Percentiles rank a stretch among this genome's conserved stretches.
Evolutionary conservation across 1,139 yeast species (phyloP).

Genomic region (Eremothecium cymbalariae): DNA sequence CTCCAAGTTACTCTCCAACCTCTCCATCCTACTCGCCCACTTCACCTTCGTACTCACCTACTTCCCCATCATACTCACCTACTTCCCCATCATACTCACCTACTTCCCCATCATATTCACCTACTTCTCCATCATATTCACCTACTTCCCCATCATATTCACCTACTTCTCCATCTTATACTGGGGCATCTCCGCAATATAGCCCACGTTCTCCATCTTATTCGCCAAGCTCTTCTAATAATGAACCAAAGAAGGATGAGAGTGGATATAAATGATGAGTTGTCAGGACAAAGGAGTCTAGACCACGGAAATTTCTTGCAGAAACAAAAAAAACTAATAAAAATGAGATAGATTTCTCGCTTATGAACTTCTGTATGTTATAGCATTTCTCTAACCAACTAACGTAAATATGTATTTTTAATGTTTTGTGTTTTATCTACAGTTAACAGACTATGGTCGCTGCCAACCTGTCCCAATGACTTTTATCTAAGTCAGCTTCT

Average conservation of each 20-base stretch:
- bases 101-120: constrained; percentile 47
- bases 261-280: constrained; percentile 7
- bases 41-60: constrained; percentile 44
- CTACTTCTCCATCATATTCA: constrained; percentile 51
- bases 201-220: constrained; percentile 50
- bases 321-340: neutral
- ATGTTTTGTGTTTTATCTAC: constrained; percentile 8
- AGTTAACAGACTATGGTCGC: neutral
- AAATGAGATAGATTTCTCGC: constrained; percentile 7
- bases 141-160: constrained; percentile 51
- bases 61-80: constrained; percentile 52
- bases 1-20: constrained; percentile 55
- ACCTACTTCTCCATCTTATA: constrained; percentile 47
- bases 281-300: too few species aligned
- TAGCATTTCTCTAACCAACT: constrained; percentile 4
- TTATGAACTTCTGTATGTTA: constrained; percentile 8
- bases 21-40: constrained; percentile 57
- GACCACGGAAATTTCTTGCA: neutral
- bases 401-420: constrained; percentile 10
- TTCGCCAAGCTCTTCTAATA: constrained; percentile 38
- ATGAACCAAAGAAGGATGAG: constrained; percentile 14
- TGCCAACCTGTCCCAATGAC: neutral
- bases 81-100: constrained; percentile 51
- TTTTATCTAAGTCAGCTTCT: neutral
- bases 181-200: constrained; percentile 53